These are phyloP conservation scores for Rhizoclosmatium globosum DNA, from an alignment of 192 early-diverging fungal genomes.

Conservation along the genomic window DNA sequence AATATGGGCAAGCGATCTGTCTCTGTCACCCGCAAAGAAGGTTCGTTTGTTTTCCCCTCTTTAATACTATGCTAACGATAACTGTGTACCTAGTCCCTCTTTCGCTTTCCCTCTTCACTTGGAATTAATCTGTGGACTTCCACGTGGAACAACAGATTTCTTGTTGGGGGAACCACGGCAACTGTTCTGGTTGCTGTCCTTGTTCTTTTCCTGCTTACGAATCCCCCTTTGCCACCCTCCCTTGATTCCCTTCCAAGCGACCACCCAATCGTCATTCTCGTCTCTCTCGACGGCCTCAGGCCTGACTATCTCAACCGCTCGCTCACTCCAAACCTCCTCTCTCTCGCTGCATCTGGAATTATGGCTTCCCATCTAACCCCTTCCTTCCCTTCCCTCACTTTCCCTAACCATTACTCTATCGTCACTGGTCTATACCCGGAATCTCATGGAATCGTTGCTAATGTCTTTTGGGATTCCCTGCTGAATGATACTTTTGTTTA, in stretches of 20 bases:
- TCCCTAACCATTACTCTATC: constrained; percentile 93
- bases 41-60: no score
- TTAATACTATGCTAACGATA: no score
- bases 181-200: no score
- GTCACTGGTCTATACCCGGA: constrained; percentile 92
- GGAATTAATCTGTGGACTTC: no score
- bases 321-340: constrained; percentile 71
- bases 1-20: no score
- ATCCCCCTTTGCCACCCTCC: not conserved
- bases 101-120: no score
- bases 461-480: constrained; percentile 82
- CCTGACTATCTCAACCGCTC: constrained; percentile 82
- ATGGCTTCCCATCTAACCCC: constrained; percentile 70
- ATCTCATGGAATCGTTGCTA: constrained; percentile 89
- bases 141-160: no score
- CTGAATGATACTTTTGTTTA: constrained; percentile 82
- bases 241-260: no score
- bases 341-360: constrained; percentile 33
- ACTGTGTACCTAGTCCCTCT: no score
- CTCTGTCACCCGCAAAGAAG: no score
- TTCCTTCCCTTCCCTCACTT: constrained; percentile 82
- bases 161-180: no score
- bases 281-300: constrained; percentile 90
- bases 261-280: constrained; percentile 56
- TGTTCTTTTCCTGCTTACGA: no score